These are phyloP conservation scores for Blastocrithidia nonstop DNA, from an alignment of 208 protist species.

Conservation along the genomic window DNA sequence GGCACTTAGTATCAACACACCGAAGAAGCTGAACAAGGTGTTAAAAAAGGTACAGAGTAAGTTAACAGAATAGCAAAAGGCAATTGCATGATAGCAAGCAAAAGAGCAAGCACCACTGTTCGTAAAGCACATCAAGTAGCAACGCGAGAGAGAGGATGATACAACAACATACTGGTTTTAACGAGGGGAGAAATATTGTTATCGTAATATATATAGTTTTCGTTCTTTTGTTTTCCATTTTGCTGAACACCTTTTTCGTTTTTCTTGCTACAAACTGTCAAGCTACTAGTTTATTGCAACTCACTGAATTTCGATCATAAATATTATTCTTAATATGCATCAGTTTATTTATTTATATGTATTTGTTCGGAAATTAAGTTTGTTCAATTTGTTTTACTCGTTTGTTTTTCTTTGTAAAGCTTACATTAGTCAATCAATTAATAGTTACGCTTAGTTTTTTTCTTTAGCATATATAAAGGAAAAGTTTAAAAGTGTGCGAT, in stretches of 20 bases:
- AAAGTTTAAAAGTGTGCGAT: slow-evolving; percentile 21
- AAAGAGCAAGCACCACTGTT: slow-evolving; percentile 84
- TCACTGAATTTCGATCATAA: no score
- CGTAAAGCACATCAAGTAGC: slow-evolving; percentile 57
- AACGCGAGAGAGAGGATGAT: slow-evolving; percentile 65
- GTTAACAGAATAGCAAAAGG: slow-evolving; percentile 75
- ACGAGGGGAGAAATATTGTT: neutral
- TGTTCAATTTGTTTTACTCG: neutral
- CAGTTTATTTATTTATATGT: neutral
- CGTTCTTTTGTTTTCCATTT: neutral
- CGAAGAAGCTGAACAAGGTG: slow-evolving; percentile 74
- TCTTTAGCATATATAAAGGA: slow-evolving; percentile 4
- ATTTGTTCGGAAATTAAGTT: neutral
- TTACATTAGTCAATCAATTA: no score
- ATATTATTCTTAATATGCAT: neutral
- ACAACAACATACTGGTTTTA: slow-evolving; percentile 78
- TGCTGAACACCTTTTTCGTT: no score
- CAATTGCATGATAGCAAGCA: slow-evolving; percentile 73
- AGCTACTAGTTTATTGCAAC: no score
- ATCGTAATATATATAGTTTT: neutral
- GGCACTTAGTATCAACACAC: slow-evolving; percentile 66
- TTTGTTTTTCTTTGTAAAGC: no score
- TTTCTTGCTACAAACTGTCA: no score
- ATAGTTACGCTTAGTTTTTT: no score
- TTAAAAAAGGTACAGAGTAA: slow-evolving; percentile 63